Conservation (phyloP, 768 basidiomycete genomes). For the Cantharellus anzutake region DNA sequence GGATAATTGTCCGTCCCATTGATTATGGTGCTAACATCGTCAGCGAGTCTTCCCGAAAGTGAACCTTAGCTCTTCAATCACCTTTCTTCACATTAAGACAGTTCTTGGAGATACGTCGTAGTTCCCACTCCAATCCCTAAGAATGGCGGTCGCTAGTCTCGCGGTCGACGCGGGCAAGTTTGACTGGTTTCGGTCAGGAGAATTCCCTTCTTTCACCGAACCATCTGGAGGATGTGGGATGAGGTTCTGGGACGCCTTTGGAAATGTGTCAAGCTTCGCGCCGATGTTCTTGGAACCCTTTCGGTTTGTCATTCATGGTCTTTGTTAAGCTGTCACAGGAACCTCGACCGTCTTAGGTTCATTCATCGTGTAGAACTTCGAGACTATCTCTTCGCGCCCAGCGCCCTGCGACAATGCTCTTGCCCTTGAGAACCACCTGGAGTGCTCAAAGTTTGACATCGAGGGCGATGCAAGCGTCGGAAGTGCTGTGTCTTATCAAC, state of each 20-base stretch:
- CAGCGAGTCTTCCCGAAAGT: constrained; percentile 61
- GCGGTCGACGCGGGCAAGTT: constrained; percentile 64
- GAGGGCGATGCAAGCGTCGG: constrained; percentile 33
- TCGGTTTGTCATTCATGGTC: constrained; percentile 15
- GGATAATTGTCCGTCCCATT: constrained; percentile 50
- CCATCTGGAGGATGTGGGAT: constrained; percentile 61
- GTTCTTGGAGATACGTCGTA: neutral
- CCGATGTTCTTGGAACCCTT: constrained; percentile 17
- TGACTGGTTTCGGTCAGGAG: constrained; percentile 47
- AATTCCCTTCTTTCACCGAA: constrained; percentile 55
- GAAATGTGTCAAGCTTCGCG: constrained; percentile 35
- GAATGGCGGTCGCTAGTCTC: constrained; percentile 60
- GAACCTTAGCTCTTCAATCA: constrained; percentile 34
- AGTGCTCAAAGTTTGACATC: constrained; percentile 47
- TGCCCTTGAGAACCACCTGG: constrained; percentile 27
- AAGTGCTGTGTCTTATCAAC: constrained; percentile 45
- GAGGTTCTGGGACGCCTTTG: constrained; percentile 46
- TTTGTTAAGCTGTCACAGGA: constrained; percentile 33
- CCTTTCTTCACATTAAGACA: constrained; percentile 24
- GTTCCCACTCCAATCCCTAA: constrained; percentile 12
- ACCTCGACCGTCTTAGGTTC: constrained; percentile 48
- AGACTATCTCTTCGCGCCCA: constrained; percentile 56
- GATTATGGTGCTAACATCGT: constrained; percentile 63
- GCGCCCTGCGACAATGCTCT: constrained; percentile 55
- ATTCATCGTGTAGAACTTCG: constrained; percentile 57